Conservation (phyloP, 345 rosid genomes). For the Eutrema japonicum region DNA sequence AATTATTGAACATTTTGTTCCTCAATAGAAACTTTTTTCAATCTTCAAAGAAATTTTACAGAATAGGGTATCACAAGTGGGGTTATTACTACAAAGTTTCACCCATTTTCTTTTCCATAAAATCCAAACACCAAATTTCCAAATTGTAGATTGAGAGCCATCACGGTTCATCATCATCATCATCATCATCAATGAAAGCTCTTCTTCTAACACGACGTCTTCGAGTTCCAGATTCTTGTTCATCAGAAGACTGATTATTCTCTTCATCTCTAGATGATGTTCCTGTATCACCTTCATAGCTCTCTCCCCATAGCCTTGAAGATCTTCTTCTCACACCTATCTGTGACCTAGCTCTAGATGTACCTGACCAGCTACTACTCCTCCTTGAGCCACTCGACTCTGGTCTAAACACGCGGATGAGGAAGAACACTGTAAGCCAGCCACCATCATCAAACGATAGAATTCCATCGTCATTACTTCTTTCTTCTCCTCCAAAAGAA, state of each 20-base stretch:
- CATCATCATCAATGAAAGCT: constrained; percentile 35
- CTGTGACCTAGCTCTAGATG: constrained; percentile 72
- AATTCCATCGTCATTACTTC: constrained; percentile 55
- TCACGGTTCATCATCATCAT: constrained; percentile 31
- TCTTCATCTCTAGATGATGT: constrained; percentile 77
- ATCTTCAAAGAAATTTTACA: constrained; percentile 35
- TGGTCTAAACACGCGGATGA: constrained; percentile 80
- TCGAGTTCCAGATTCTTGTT: constrained; percentile 37
- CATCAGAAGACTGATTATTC: constrained; percentile 45
- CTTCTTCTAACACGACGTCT: constrained; percentile 41
- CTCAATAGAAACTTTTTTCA: constrained; percentile 14
- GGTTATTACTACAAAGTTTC: constrained; percentile 39
- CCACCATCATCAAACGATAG: constrained; percentile 71
- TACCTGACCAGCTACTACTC: constrained; percentile 80
- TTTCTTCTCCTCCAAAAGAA: constrained; percentile 86
- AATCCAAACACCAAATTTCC: constrained; percentile 9
- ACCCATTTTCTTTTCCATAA: constrained; percentile 24
- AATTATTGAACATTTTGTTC: constrained; percentile 28
- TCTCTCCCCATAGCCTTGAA: constrained; percentile 83
- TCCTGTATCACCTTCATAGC: constrained; percentile 67
- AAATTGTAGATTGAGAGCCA: constrained; percentile 21
- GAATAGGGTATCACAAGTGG: constrained; percentile 24
- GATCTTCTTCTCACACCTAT: constrained; percentile 69
- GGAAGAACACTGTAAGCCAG: constrained; percentile 86
- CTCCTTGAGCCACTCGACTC: constrained; percentile 61